Evolutionary conservation across 1,284 basidiomycete genomes (phyloP), one percentile per base, ranked within the genome.

Genomic region (Fomes fomentarius): DNA sequence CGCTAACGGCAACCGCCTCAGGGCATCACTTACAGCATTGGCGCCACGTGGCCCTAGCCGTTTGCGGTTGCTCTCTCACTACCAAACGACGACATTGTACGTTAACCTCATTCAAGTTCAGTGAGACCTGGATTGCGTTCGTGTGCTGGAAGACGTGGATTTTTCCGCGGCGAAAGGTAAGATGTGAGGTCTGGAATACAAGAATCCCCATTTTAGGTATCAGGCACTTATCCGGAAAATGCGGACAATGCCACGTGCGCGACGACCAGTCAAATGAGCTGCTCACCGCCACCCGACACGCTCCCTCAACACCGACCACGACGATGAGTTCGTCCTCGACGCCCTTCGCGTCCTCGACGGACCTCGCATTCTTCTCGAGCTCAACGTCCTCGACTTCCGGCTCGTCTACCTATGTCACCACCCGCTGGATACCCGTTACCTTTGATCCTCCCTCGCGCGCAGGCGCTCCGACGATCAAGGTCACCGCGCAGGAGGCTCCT

Each of bases 361-460:
- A 60, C 59, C 58, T 58, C 45, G 56, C 56, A 22, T 70, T 69
- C 62, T 71, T 71, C 61, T 66, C 70, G 22, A 67, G 66, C 37
- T 51, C 66, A 10, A 63, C 62, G 44, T 50, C 59, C 30, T 42
- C 63, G 19, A 54, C 59, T 35, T 37, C 61, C 2, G 54, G 56
- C 49, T 63, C 64, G 15, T 63, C 66, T 0, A 64, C 58, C 31
- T 46, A 63, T 22, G 64, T 67, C 31, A 67, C 63, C 25, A 65
- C 61, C 50, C 70, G 70, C 39, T 55, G 67, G 28, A 66, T 68
- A 40, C 47, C 66, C 44, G 60, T 64, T 30, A 64, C 59, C 47
- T 55, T 50, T 9, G 47, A 60, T 21, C 56, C 60, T 8, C 50
- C 50, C 25, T 57, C 54, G 8, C 40, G 31, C 50, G 47, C 61